Base-by-base conservation (phyloP, 768 basidiomycete genomes). In the Floccularia luteovirens region DNA sequence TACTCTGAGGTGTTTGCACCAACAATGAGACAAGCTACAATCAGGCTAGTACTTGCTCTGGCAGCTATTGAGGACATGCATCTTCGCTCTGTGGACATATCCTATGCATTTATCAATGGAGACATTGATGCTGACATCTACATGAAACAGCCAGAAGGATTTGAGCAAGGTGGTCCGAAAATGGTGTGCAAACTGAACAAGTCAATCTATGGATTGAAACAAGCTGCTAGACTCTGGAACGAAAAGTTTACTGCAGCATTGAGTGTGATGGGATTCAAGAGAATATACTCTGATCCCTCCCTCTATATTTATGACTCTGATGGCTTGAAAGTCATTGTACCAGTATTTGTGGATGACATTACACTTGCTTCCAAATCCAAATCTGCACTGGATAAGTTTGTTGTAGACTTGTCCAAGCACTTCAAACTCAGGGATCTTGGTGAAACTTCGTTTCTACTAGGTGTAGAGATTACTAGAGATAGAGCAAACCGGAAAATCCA, bases 131-230 rank as follows among this genome's bases (percentile, higher is more conserved):
- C 44, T 23, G 48, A 54, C 24, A 39, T 60, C 34, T 59, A 59
- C 37, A 57, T 59, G 54, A 17, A 40, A 10, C 48, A 48, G 25
- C 51, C 56, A 0, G 50, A 54, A 33, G 55, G 58, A 6, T 41
- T 45, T 36, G 12, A 39, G 2, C 24, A 31, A 31, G 25, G 23
- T 27, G 36, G 32, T 28, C 38, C 25, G 14, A 28, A 39, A 5
- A 6, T 6, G 5, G 38, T 39, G 6, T 50, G 49, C 1, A 38
- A 28, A 4, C 49, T 64, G 6, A 42, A 43, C 7, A 44, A 52
- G 31, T 42, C 52, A 2, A 43, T 69, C 3, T 69, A 67, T 49
- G 61, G 66, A 0, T 48, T 63, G 5, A 61, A 62, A 19, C 65
- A 69, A 43, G 52, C 60, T 1, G 55, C 51, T 2, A 35, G 51